These are phyloP conservation scores for Mucor circinelloides DNA, from an alignment of 371 early-diverging fungal genomes.

Conservation along the genomic window DNA sequence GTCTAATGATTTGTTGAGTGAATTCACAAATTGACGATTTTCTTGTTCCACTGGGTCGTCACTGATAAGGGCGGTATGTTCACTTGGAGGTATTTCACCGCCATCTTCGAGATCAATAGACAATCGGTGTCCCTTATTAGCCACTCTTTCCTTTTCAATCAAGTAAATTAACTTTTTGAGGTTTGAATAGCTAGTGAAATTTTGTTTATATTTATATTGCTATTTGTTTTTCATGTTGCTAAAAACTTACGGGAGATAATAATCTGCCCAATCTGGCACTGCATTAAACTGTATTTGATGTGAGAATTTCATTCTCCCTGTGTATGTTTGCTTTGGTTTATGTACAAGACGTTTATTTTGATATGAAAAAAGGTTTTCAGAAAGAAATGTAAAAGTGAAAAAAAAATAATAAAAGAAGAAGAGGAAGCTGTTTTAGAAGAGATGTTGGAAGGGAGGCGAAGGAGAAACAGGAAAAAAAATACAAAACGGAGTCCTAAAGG, in stretches of 20 bases:
- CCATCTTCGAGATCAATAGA: conserved; percentile 34
- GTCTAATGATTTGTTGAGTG: conserved; percentile 79
- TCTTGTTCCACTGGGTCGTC: conserved; percentile 42
- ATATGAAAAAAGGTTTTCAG: neutral
- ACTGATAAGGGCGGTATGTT: conserved; percentile 44
- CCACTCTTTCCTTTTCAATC: conserved; percentile 81
- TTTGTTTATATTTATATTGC: neutral
- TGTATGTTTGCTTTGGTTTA: neutral
- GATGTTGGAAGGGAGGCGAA: neutral
- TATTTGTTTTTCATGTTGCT: neutral
- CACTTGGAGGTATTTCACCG: conserved; percentile 26
- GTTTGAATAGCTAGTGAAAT: conserved; percentile 71
- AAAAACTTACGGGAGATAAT: conserved; percentile 69
- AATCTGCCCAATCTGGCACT: conserved; percentile 89
- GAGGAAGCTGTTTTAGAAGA: neutral
- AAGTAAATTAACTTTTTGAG: conserved; percentile 90
- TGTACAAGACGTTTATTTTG: neutral
- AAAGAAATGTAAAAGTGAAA: conserved; percentile 5
- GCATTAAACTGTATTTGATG: conserved; percentile 88
- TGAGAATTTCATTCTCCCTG: conserved; percentile 47
- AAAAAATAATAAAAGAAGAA: neutral
- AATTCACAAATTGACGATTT: conserved; percentile 65
- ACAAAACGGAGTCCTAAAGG: neutral
- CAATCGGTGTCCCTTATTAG: conserved; percentile 28
- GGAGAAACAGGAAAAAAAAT: neutral